A percentile compares a stretch with the other conserved stretches of the same genome.
Conservation (phyloP, 371 early-diverging fungal genomes). For the Actinomucor elegans region DNA sequence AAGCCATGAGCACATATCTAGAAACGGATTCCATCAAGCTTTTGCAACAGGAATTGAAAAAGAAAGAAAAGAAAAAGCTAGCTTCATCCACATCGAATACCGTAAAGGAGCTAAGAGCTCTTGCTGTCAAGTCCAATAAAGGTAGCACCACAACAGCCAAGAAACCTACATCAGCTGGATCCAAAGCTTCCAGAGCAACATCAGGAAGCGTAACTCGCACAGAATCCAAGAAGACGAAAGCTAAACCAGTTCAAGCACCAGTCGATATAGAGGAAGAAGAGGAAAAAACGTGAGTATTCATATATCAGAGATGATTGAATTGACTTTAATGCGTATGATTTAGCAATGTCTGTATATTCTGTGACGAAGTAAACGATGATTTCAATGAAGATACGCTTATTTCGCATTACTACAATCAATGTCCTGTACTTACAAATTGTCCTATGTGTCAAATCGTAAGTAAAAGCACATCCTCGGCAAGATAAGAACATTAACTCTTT, state of each 20-base stretch:
- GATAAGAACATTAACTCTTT: background rate
- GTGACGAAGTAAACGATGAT: conserved; percentile 63
- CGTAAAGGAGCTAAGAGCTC: conserved; percentile 32
- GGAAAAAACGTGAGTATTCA: background rate
- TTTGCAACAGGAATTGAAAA: conserved; percentile 13
- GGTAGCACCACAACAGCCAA: background rate
- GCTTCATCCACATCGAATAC: conserved; percentile 10
- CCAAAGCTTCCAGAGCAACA: no score
- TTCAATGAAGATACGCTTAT: conserved; percentile 78
- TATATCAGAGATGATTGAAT: background rate
- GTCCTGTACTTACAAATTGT: conserved; percentile 72
- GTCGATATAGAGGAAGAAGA: background rate
- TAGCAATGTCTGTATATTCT: conserved; percentile 67
- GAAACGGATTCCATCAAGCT: conserved; percentile 11
- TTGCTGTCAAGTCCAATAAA: conserved; percentile 28
- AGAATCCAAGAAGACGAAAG: background rate
- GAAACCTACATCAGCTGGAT: no score
- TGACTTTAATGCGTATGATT: background rate
- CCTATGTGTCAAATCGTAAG: conserved; percentile 71
- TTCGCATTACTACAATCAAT: conserved; percentile 76
- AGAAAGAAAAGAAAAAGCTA: conserved; percentile 5
- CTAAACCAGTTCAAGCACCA: background rate
- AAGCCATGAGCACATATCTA: conserved; percentile 5
- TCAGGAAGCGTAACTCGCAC: conserved; percentile 1
- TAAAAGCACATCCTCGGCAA: background rate